A percentile compares a stretch with the other conserved stretches of the same genome.
Evolutionary conservation across 805 yeast genomes (phyloP).

Genomic region (Dipodascopsis tothii): DNA sequence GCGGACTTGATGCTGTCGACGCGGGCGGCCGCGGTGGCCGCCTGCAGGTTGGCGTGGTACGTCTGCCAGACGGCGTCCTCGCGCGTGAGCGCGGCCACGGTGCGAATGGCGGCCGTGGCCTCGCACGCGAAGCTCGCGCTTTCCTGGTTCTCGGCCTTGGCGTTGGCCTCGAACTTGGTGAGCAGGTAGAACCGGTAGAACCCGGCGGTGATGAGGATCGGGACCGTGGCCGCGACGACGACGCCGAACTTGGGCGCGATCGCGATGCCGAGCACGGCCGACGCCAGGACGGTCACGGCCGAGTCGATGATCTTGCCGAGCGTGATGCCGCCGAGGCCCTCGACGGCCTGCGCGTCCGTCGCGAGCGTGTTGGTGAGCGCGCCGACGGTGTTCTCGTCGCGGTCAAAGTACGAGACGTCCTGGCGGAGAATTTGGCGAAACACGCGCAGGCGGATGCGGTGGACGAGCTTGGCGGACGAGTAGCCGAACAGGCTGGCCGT

Average conservation of each 20-base stretch:
- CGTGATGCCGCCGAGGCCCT: slow-evolving; percentile 30
- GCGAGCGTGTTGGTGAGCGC: slow-evolving; percentile 26
- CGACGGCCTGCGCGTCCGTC: slow-evolving; percentile 27
- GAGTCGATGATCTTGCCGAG: slow-evolving; percentile 29
- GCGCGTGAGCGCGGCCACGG: slow-evolving; percentile 38
- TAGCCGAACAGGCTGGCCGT: slow-evolving; percentile 1
- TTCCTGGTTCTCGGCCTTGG: slow-evolving; percentile 33
- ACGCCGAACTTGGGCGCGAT: slow-evolving; percentile 37
- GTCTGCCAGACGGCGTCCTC: slow-evolving; percentile 34
- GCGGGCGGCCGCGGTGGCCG: slow-evolving; percentile 32
- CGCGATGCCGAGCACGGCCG: slow-evolving; percentile 35
- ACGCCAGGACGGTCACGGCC: slow-evolving; percentile 34
- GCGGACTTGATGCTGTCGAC: slow-evolving; percentile 26
- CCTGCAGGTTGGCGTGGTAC: slow-evolving; percentile 24
- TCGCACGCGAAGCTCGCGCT: slow-evolving; percentile 38
- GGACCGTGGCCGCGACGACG: slow-evolving; percentile 34
- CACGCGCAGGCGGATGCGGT: slow-evolving; percentile 23
- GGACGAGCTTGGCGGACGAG: slow-evolving; percentile 23
- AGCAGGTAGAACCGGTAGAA: slow-evolving; percentile 35
- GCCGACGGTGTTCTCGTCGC: slow-evolving; percentile 27
- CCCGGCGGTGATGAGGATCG: slow-evolving; percentile 35
- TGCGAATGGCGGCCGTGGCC: slow-evolving; percentile 36
- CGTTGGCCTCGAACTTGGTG: slow-evolving; percentile 31
- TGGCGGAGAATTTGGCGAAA: slow-evolving; percentile 27
- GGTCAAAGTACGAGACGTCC: slow-evolving; percentile 28